A percentile compares a stretch with the other conserved stretches of the same genome.
Evolutionary conservation across 1,139 yeast species (phyloP).

Genomic region (Pichia sp.): DNA sequence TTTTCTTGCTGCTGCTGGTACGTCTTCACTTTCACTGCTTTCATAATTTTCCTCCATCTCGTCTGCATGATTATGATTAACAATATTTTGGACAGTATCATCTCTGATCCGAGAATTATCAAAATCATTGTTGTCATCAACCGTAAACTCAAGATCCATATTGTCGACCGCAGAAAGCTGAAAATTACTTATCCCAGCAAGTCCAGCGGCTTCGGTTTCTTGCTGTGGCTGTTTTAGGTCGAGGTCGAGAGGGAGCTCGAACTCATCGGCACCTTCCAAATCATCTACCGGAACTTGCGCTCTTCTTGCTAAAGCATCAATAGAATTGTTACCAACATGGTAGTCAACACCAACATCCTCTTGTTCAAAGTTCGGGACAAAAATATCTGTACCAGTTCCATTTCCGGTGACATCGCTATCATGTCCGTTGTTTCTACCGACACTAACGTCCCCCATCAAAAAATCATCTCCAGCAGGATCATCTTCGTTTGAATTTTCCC

Average conservation of each 20-base stretch:
- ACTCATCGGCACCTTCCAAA: conserved; percentile 42
- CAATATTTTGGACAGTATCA: conserved; percentile 11
- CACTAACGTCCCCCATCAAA: conserved; percentile 17
- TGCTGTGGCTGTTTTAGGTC: conserved; percentile 31
- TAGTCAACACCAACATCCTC: background rate
- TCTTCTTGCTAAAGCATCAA: conserved; percentile 54
- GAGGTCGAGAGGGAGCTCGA: conserved; percentile 52
- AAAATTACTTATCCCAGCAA: conserved; percentile 13
- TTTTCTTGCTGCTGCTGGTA: background rate
- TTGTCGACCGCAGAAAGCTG: conserved; percentile 30
- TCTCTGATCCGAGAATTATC: conserved; percentile 18
- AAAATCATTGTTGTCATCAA: conserved; percentile 13
- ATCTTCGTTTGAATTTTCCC: conserved; percentile 4
- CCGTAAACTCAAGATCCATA: conserved; percentile 40
- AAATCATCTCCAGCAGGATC: conserved; percentile 7
- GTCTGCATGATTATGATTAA: background rate
- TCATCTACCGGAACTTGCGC: conserved; percentile 27
- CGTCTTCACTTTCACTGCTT: conserved; percentile 1
- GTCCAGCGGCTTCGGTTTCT: background rate
- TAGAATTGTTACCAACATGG: conserved; percentile 34
- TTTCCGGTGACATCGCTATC: conserved; percentile 11
- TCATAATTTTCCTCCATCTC: conserved; percentile 14
- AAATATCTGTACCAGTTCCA: background rate
- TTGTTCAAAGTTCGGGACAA: conserved; percentile 14
- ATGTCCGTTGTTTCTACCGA: conserved; percentile 19